Evolutionary conservation across 1,284 basidiomycete genomes (phyloP).

Genomic region (Ceratobasidium sp.): DNA sequence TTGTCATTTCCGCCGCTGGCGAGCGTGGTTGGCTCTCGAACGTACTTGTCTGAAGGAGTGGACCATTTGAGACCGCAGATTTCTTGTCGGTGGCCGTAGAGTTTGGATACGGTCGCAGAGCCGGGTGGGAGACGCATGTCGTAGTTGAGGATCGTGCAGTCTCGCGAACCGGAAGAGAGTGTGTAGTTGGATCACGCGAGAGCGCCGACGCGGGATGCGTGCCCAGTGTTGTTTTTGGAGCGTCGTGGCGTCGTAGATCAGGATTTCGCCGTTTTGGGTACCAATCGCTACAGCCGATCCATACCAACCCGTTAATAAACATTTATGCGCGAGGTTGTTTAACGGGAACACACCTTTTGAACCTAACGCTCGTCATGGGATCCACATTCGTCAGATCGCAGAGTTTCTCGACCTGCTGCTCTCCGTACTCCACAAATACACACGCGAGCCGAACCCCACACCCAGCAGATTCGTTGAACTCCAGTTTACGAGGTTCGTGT

Average conservation of each 20-base stretch:
- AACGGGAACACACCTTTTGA: slow-evolving; percentile 69
- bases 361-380: slow-evolving; percentile 88
- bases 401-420: slow-evolving; percentile 91
- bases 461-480: slow-evolving; percentile 93
- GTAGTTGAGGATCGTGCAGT: slow-evolving; percentile 90
- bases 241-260: slow-evolving; percentile 94
- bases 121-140: slow-evolving; percentile 86
- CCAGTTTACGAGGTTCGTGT: slow-evolving; percentile 98
- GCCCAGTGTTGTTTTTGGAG: slow-evolving; percentile 80
- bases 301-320: no score
- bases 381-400: slow-evolving; percentile 81
- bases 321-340: no score
- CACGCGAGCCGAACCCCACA: slow-evolving; percentile 90
- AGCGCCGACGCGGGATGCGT: slow-evolving; percentile 88
- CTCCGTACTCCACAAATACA: slow-evolving; percentile 97
- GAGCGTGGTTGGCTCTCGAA: slow-evolving; percentile 70
- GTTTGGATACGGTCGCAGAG: slow-evolving; percentile 66
- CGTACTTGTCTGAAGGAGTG: slow-evolving; percentile 57
- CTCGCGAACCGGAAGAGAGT: slow-evolving; percentile 90
- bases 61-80: slow-evolving; percentile 98
- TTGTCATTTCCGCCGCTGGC: slow-evolving; percentile 99
- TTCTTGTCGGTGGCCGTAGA: slow-evolving; percentile 88
- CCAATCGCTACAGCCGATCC: slow-evolving; percentile 93
- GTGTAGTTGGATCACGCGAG: slow-evolving; percentile 94
- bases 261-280: slow-evolving; percentile 85